Evolutionary conservation across 2,329 filamentous ascomycete genomes (phyloP).

Genomic region (Ceratocystis harringtonii): DNA sequence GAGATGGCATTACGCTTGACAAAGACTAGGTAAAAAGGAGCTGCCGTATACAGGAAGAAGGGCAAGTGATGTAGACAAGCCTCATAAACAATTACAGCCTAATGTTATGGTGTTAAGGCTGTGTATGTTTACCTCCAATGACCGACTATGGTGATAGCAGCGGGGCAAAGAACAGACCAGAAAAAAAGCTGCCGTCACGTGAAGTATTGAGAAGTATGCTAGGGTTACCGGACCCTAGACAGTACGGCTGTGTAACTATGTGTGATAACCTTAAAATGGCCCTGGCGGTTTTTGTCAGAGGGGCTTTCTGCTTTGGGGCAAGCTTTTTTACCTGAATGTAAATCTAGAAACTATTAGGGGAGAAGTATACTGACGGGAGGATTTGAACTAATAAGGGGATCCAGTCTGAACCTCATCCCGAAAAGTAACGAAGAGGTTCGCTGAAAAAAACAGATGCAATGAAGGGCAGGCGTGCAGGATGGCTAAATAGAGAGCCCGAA

Average conservation of each 20-base stretch:
- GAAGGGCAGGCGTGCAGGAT: background rate
- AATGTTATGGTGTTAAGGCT: background rate
- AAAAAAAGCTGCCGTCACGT: background rate
- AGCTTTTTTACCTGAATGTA: background rate
- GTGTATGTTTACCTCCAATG: background rate
- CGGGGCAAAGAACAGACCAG: background rate
- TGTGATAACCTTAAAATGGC: background rate
- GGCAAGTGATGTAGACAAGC: background rate
- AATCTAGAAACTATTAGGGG: background rate
- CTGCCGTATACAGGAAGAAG: background rate
- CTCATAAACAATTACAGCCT: background rate
- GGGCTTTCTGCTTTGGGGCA: background rate
- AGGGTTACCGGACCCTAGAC: background rate
- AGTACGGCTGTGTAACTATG: background rate
- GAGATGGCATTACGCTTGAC: background rate
- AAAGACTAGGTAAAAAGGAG: background rate
- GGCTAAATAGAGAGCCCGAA: background rate
- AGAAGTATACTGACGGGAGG: too few species aligned
- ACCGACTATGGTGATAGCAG: background rate
- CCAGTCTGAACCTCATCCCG: slow-evolving; percentile 4
- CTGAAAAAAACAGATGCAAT: background rate
- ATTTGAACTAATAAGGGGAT: background rate
- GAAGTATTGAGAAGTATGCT: background rate
- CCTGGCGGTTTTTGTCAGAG: background rate
- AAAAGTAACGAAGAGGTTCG: background rate